phyloP scores from a whole-genome alignment of 2,329 filamentous ascomycete species.

The Aureobasidium uvarum region DNA sequence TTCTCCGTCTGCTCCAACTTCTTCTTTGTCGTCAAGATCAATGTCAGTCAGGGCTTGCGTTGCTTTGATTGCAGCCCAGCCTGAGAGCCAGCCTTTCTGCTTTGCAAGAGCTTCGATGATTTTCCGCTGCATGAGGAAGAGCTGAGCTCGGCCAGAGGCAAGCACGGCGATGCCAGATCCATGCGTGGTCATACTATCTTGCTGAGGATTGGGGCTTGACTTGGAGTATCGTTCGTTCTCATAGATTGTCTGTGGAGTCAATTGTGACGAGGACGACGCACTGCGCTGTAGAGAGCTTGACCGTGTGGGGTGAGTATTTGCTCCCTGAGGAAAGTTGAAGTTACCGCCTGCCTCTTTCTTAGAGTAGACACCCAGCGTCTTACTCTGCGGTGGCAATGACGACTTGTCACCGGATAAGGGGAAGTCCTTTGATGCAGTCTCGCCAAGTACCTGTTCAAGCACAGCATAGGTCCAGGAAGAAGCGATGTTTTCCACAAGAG shows the following conservation, averaged over 20 bases:
- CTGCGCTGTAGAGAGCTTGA: conserved; percentile 27
- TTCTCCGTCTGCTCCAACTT: not conserved
- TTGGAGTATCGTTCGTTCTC: conserved; percentile 23
- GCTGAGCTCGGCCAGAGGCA: conserved; percentile 76
- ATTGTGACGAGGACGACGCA: conserved; percentile 2
- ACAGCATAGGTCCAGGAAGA: conserved; percentile 76
- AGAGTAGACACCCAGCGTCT: not conserved
- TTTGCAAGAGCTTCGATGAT: conserved; percentile 73
- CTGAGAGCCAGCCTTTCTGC: conserved; percentile 70
- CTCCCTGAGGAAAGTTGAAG: conserved; percentile 30
- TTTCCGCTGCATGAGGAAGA: conserved; percentile 76
- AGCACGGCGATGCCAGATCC: conserved; percentile 67
- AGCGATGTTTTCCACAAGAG: conserved; percentile 68
- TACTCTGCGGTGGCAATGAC: not conserved
- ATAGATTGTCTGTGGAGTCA: conserved; percentile 19
- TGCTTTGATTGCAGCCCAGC: conserved; percentile 56
- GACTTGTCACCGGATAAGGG: conserved; percentile 54
- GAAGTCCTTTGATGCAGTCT: conserved; percentile 67
- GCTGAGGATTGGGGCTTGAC: conserved; percentile 12
- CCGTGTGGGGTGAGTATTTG: conserved; percentile 28
- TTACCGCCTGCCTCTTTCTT: conserved; percentile 13
- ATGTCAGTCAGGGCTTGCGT: conserved; percentile 41
- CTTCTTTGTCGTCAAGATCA: conserved; percentile 37
- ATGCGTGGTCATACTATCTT: conserved; percentile 7
- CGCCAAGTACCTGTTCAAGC: conserved; percentile 71